Conservation (phyloP, 2,329 filamentous ascomycete genomes). For the Paramyrothecium roridum region DNA sequence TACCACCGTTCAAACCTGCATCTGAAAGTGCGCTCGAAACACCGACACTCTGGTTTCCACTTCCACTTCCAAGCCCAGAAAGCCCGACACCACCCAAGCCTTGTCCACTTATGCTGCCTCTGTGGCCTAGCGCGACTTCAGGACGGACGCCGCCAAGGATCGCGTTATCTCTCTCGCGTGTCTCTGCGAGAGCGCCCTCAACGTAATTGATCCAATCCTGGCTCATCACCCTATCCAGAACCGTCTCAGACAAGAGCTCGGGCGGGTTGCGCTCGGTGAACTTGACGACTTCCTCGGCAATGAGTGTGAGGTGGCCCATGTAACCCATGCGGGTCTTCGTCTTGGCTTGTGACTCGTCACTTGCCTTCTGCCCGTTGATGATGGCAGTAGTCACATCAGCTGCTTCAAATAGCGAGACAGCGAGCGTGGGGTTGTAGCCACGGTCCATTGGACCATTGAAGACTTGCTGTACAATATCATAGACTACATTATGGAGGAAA, state of each 20-base stretch:
- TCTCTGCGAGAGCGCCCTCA: slow-evolving; percentile 88
- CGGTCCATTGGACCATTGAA: slow-evolving; percentile 98
- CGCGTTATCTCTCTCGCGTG: slow-evolving; percentile 94
- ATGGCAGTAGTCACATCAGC: slow-evolving; percentile 89
- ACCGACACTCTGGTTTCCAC: slow-evolving; percentile 17
- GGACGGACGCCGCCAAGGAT: slow-evolving; percentile 93
- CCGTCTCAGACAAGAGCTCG: slow-evolving; percentile 77
- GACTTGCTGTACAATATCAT: slow-evolving; percentile 97
- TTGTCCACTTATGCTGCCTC: slow-evolving; percentile 55
- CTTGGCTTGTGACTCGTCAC: slow-evolving; percentile 79
- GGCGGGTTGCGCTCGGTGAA: slow-evolving; percentile 93
- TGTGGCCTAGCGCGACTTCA: slow-evolving; percentile 80
- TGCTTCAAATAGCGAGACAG: slow-evolving; percentile 88
- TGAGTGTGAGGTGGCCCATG: slow-evolving; percentile 96
- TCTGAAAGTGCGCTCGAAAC: slow-evolving; percentile 73
- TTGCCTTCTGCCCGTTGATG: slow-evolving; percentile 82
- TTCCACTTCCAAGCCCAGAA: slow-evolving; percentile 35
- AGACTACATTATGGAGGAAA: slow-evolving; percentile 97
- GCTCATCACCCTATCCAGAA: slow-evolving; percentile 85
- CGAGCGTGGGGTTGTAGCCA: slow-evolving; percentile 85
- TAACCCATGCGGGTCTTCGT: slow-evolving; percentile 92
- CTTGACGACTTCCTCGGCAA: slow-evolving; percentile 97
- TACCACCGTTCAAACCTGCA: slow-evolving; percentile 73
- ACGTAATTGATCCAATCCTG: slow-evolving; percentile 93
- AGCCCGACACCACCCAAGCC: slow-evolving; percentile 48